Evolutionary conservation across 306 rosid genomes (phyloP), one percentile per base, ranked within the genome.

Genomic region (Sesbania bispinosa): DNA sequence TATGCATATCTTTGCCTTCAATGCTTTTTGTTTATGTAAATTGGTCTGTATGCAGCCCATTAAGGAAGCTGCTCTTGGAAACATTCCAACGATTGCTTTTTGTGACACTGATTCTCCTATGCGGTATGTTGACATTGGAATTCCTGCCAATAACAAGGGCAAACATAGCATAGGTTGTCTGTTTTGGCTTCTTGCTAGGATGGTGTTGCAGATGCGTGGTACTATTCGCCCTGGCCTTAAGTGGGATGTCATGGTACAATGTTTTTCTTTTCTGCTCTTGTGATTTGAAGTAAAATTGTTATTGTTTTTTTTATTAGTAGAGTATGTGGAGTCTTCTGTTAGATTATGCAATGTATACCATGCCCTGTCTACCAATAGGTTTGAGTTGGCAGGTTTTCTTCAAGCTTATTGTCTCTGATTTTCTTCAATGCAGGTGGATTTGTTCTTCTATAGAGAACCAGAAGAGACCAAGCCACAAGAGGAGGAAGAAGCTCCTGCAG

Each of bases 91-190:
- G 1, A 93, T 90, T 47, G 97, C 98, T 24, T 93, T 93, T 21
- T 93, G 97, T 8, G 98, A 93, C 38, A 90, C 98, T 2, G 98
- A 90, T 74, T 90, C 97, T 0, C 92, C 96, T 1, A 93, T 93
- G 97, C 16, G 84, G 1, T 84, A 88, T 63, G 98, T 93, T 32
- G 98, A 90, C 59, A 93, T 93, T 74, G 97, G 96, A 8, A 93
- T 93, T 66, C 97, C 97, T n/a, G 96, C 98, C 43, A 93, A 90
- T 47, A 93, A 90, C 75, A 93, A 93, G 84, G 98, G 98, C 0
- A 93, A 90, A 24, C 97, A 93, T 42, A 88, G 93, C 78, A 90
- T 93, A 0, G 97, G 98, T 6, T 93, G 98, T 74, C 98, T 93
- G 27, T 90, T 90, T 42, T 90, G 98, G 98, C 78, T 93, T 27